These are phyloP conservation scores for Tuber calosporum DNA, from an alignment of 495 filamentous ascomycete genomes.

Conservation along the genomic window DNA sequence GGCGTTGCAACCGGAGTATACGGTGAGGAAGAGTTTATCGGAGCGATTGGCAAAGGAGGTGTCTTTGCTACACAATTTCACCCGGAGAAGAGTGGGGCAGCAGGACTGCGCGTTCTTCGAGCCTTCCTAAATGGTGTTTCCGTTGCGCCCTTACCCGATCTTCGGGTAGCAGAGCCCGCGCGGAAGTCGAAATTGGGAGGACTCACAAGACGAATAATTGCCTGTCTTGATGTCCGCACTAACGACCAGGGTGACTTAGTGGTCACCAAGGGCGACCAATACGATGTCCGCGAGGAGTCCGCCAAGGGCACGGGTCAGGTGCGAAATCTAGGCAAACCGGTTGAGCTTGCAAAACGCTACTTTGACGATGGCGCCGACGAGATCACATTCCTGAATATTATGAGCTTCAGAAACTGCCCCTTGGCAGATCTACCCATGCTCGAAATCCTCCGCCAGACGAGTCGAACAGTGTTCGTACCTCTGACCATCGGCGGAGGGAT, in stretches of 20 bases:
- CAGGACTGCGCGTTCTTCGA: conserved; percentile 72
- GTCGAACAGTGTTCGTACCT: conserved; percentile 93
- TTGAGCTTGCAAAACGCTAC: conserved; percentile 87
- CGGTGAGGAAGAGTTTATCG: conserved; percentile 83
- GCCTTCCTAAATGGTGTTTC: conserved; percentile 69
- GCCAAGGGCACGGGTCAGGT: conserved; percentile 58
- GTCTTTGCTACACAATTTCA: conserved; percentile 93
- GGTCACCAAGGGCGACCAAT: conserved; percentile 97
- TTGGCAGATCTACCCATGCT: conserved; percentile 90
- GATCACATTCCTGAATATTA: conserved; percentile 96
- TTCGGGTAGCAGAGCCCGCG: conserved; percentile 16
- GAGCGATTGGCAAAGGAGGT: conserved; percentile 75
- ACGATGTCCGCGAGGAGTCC: conserved; percentile 94
- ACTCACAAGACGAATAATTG: conserved; percentile 81
- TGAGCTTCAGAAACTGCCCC: conserved; percentile 90
- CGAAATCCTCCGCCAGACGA: conserved; percentile 76
- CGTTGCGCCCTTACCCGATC: conserved; percentile 44
- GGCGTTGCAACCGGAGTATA: conserved; percentile 79
- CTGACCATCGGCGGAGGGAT: conserved; percentile 94
- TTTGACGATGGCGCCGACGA: conserved; percentile 97
- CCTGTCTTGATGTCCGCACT: conserved; percentile 91
- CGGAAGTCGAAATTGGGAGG: conserved; percentile 49
- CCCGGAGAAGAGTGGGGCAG: conserved; percentile 90
- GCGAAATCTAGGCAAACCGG: conserved; percentile 89
- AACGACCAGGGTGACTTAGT: conserved; percentile 94